Conservation (phyloP, 169 alveolate species). For the Eimeria necatrix region DNA sequence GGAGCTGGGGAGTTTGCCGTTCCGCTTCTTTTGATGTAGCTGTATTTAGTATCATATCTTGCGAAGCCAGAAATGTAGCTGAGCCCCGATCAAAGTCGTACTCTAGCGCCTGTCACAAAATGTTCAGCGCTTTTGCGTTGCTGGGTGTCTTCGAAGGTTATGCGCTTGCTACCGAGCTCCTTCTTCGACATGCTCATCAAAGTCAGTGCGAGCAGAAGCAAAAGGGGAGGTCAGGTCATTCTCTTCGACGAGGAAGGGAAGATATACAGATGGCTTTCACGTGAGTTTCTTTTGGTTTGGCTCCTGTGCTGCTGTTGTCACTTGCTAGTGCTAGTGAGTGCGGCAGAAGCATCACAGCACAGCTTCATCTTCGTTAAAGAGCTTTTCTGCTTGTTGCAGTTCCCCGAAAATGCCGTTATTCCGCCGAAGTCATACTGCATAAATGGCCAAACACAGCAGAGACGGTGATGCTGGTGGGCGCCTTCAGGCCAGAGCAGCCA, state of each 20-base stretch:
- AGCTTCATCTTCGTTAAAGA: not conserved
- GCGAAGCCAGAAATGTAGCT: no score
- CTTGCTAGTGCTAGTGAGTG: no score
- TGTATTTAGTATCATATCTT: not conserved
- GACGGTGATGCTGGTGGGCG: conserved; percentile 44
- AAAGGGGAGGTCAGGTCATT: conserved; percentile 30
- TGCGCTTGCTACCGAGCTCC: conserved; percentile 38
- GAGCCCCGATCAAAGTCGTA: no score
- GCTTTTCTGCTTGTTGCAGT: conserved; percentile 21
- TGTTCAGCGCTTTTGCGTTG: not conserved
- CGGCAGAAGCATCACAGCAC: not conserved
- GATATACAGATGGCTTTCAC: conserved; percentile 17
- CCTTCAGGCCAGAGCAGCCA: conserved; percentile 57
- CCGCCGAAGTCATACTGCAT: conserved; percentile 13
- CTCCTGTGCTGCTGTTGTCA: not conserved
- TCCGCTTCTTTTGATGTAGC: not conserved
- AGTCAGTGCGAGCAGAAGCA: conserved; percentile 8
- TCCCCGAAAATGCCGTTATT: conserved; percentile 20
- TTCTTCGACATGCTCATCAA: conserved; percentile 1
- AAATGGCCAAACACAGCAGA: not conserved
- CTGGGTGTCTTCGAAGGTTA: not conserved
- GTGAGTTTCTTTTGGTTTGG: not conserved
- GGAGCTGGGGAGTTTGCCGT: not conserved
- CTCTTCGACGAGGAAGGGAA: conserved; percentile 31
- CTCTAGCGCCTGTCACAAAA: no score